Conservation (phyloP, 306 rosid species). For the Datisca glomerata region DNA sequence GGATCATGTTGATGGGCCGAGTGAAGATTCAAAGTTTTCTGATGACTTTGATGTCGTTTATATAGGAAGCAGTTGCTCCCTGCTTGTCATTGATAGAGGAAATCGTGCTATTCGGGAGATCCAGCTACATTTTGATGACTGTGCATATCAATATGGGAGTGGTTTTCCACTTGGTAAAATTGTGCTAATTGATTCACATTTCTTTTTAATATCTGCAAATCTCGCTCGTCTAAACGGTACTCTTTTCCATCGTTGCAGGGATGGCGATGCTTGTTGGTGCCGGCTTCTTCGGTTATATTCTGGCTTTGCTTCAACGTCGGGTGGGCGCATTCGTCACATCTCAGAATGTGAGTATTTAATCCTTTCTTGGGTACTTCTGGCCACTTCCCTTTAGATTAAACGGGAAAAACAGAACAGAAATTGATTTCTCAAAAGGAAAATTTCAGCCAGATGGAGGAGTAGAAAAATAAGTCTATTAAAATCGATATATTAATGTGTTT, state of each 20-base stretch:
- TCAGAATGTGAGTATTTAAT: constrained; percentile 65
- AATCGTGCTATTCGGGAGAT: constrained; percentile 80
- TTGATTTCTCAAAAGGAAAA: too few species aligned
- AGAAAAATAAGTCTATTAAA: too few species aligned
- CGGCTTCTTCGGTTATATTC: constrained; percentile 86
- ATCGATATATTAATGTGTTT: too few species aligned
- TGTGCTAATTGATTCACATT: constrained; percentile 1
- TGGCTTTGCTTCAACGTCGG: constrained; percentile 76
- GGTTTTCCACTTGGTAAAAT: constrained; percentile 80
- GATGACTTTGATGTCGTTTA: constrained; percentile 87
- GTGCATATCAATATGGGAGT: constrained; percentile 84
- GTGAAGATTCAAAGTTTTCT: constrained; percentile 86
- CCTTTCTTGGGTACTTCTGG: too few species aligned
- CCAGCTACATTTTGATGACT: constrained; percentile 82
- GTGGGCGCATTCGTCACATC: constrained; percentile 55
- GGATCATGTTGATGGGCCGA: constrained; percentile 81
- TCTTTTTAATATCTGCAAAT: constrained; percentile 5
- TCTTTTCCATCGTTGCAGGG: constrained; percentile 34
- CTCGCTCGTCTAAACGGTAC: constrained; percentile 9
- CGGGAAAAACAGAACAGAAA: too few species aligned
- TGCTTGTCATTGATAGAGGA: constrained; percentile 77
- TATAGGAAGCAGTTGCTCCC: constrained; percentile 85
- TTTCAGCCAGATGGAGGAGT: too few species aligned
- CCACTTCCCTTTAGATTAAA: too few species aligned
- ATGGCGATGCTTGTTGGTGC: constrained; percentile 68